phyloP scores from a whole-genome alignment of 148 eudicot genomes.

The Cornus florida region DNA sequence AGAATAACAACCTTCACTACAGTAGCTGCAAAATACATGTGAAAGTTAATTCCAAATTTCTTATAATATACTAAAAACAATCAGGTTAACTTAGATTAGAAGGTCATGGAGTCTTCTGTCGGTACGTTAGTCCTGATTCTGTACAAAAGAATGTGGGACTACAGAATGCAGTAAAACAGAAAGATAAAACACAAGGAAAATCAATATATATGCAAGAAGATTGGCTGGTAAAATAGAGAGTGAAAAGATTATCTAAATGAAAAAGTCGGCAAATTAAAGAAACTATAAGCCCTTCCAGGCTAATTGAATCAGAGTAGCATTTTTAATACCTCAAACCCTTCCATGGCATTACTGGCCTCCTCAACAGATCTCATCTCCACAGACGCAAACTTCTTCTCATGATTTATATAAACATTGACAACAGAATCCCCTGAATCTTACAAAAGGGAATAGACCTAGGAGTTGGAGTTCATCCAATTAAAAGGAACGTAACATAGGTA shows the following conservation, averaged over 20 bases:
- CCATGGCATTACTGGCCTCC: slow-evolving; percentile 91
- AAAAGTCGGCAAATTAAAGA: neutral
- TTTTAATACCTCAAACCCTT: slow-evolving; percentile 62
- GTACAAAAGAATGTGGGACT: slow-evolving; percentile 21
- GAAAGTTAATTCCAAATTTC: slow-evolving; percentile 12
- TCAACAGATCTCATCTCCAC: slow-evolving; percentile 89
- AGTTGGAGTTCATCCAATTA: neutral
- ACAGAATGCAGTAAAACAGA: slow-evolving; percentile 31
- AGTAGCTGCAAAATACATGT: slow-evolving; percentile 52
- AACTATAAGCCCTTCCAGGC: neutral
- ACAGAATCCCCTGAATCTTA: slow-evolving; percentile 80
- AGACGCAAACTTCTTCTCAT: slow-evolving; percentile 90
- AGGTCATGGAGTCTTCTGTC: slow-evolving; percentile 24
- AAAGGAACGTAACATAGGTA: neutral
- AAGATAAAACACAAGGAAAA: slow-evolving; percentile 17
- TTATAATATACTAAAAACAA: slow-evolving; percentile 5
- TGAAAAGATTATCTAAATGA: neutral
- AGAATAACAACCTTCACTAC: slow-evolving; percentile 75
- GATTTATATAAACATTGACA: slow-evolving; percentile 89
- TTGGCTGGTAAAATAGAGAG: neutral
- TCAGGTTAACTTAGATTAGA: slow-evolving; percentile 11
- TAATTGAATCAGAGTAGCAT: neutral
- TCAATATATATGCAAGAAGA: slow-evolving; percentile 11
- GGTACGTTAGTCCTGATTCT: slow-evolving; percentile 23
- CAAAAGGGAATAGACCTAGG: neutral